phyloP scores from a whole-genome alignment of 495 filamentous ascomycete genomes.

The Cetradonia linearis region DNA sequence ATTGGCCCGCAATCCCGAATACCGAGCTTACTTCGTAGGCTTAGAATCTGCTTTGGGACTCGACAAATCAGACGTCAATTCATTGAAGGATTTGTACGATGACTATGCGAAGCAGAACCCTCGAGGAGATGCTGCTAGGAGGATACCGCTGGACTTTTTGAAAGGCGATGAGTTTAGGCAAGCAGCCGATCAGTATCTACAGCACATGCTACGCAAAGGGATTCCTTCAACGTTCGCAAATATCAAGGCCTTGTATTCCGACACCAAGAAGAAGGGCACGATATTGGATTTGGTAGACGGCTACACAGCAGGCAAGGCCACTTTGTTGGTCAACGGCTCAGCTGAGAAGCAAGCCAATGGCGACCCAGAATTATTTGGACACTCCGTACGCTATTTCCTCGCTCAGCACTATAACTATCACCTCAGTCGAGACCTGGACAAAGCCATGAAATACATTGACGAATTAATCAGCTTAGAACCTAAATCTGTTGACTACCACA shows the following conservation, averaged over 20 bases:
- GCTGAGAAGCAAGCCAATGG: slow-evolving; percentile 40
- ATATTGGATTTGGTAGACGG: slow-evolving; percentile 70
- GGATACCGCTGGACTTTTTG: slow-evolving; percentile 84
- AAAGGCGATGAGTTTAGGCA: slow-evolving; percentile 72
- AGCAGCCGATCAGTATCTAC: slow-evolving; percentile 70
- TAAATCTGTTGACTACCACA: slow-evolving; percentile 78
- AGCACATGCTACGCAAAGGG: slow-evolving; percentile 86
- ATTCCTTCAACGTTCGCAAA: slow-evolving; percentile 94
- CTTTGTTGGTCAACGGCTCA: slow-evolving; percentile 38
- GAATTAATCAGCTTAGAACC: slow-evolving; percentile 64
- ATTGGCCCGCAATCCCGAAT: slow-evolving; percentile 79
- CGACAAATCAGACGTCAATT: slow-evolving; percentile 46
- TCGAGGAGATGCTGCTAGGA: slow-evolving; percentile 70
- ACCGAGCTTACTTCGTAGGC: slow-evolving; percentile 72
- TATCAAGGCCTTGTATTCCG: slow-evolving; percentile 79
- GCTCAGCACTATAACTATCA: slow-evolving; percentile 95
- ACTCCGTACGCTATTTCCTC: slow-evolving; percentile 80
- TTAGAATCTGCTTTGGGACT: slow-evolving; percentile 61
- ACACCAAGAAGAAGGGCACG: slow-evolving; percentile 60
- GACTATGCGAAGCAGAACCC: slow-evolving; percentile 72
- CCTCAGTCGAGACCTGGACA: slow-evolving; percentile 69
- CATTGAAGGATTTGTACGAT: slow-evolving; percentile 64
- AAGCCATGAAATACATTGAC: slow-evolving; percentile 76
- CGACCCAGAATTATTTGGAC: slow-evolving; percentile 54
- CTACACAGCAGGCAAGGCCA: slow-evolving; percentile 47